phyloP scores from a whole-genome alignment of 2,329 filamentous ascomycete species.

The Apiospora koreana region DNA sequence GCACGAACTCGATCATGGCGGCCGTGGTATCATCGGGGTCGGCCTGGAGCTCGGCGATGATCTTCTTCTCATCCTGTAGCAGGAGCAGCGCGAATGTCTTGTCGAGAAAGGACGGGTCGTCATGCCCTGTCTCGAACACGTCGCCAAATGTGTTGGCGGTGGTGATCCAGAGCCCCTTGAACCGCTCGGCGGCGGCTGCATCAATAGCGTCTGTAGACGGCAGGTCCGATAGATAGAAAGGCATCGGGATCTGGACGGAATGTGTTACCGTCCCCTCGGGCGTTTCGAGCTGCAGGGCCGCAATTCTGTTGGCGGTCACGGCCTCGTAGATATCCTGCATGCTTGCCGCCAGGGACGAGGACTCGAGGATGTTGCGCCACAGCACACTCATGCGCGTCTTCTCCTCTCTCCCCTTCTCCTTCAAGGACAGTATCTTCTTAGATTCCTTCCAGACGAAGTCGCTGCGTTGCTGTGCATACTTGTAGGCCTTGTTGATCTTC shows the following conservation, averaged over 20 bases:
- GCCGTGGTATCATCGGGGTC: slow-evolving; percentile 76
- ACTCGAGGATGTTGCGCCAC: slow-evolving; percentile 70
- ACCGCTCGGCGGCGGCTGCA: slow-evolving; percentile 63
- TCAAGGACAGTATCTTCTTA: slow-evolving; percentile 77
- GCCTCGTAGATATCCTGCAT: slow-evolving; percentile 81
- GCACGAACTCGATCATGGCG: slow-evolving; percentile 79
- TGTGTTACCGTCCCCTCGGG: slow-evolving; percentile 58
- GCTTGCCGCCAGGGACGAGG: slow-evolving; percentile 78
- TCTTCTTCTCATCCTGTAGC: slow-evolving; percentile 77
- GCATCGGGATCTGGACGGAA: slow-evolving; percentile 65
- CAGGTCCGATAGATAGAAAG: slow-evolving; percentile 72
- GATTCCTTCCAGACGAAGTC: slow-evolving; percentile 93
- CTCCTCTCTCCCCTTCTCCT: slow-evolving; percentile 72
- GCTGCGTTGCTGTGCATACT: slow-evolving; percentile 86
- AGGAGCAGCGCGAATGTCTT: slow-evolving; percentile 87
- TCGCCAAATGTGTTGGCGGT: slow-evolving; percentile 76
- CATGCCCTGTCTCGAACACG: slow-evolving; percentile 43
- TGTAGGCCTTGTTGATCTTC: slow-evolving; percentile 89
- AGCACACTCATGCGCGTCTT: slow-evolving; percentile 63
- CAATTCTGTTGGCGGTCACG: slow-evolving; percentile 82
- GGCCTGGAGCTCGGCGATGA: slow-evolving; percentile 72
- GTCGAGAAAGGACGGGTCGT: slow-evolving; percentile 70
- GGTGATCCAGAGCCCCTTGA: slow-evolving; percentile 81
- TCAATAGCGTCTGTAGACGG: slow-evolving; percentile 55
- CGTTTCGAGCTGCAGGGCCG: slow-evolving; percentile 75